Percentiles rank a stretch among this genome's conserved stretches.
These are phyloP conservation scores for Vigna reflexopilosa DNA, from an alignment of 306 rosid genomes.

Conservation along the genomic window DNA sequence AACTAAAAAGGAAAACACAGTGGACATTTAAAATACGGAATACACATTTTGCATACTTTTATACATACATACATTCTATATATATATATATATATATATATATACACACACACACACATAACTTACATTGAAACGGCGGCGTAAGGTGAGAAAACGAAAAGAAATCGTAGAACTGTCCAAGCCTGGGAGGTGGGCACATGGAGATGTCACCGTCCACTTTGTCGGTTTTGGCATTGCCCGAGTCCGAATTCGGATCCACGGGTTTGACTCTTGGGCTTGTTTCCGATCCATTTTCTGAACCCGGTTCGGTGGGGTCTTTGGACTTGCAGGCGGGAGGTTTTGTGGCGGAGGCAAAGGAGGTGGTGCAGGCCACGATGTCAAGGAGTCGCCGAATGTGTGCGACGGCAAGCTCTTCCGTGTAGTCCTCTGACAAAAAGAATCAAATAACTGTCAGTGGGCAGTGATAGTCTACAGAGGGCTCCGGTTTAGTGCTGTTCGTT, in stretches of 20 bases:
- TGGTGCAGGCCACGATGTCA: conserved; percentile 83
- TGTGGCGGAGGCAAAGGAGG: conserved; percentile 64
- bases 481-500: conserved; percentile 25
- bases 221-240: conserved; percentile 42
- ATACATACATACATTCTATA: too few species aligned
- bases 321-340: conserved; percentile 46
- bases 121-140: conserved; percentile 87
- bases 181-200: conserved; percentile 83
- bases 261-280: conserved; percentile 38
- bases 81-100: too few species aligned
- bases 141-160: conserved; percentile 87
- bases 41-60: too few species aligned
- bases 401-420: conserved; percentile 73
- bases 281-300: conserved; percentile 49
- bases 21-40: background rate
- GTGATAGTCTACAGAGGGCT: conserved; percentile 19
- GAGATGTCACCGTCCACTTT: conserved; percentile 63
- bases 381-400: conserved; percentile 84
- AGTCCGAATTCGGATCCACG: conserved; percentile 43
- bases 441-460: background rate
- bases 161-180: conserved; percentile 92
- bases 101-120: background rate
- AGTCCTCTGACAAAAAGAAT: conserved; percentile 63
- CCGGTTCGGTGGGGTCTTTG: conserved; percentile 46
- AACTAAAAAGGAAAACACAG: background rate